These are phyloP conservation scores for Colletotrichum tanaceti DNA, from an alignment of 2,329 filamentous ascomycete genomes.

Conservation along the genomic window DNA sequence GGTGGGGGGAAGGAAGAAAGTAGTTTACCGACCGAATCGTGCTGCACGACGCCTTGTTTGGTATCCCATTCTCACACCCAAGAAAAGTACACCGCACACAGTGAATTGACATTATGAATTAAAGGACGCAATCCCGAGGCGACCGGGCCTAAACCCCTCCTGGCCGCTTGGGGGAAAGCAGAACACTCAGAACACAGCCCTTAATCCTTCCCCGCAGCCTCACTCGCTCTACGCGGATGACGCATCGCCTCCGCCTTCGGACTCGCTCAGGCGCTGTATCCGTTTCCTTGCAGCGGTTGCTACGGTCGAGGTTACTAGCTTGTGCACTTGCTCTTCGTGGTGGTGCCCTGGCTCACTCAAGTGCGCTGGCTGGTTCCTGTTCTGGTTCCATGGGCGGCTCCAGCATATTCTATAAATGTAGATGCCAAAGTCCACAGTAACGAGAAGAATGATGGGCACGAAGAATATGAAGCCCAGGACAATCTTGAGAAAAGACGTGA, in stretches of 20 bases:
- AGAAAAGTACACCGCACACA: background rate
- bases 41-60: background rate
- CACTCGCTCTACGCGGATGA: slow-evolving; percentile 9
- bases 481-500: slow-evolving; percentile 48
- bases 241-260: background rate
- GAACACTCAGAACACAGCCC: background rate
- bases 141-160: background rate
- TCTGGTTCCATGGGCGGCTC: slow-evolving; percentile 30
- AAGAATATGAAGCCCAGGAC: slow-evolving; percentile 59
- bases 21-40: background rate
- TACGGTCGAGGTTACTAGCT: background rate
- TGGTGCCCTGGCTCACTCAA: slow-evolving; percentile 1
- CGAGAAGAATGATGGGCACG: slow-evolving; percentile 59
- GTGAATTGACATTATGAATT: background rate
- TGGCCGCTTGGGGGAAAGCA: background rate
- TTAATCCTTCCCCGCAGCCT: background rate
- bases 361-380: background rate
- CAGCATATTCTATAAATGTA: slow-evolving; percentile 63
- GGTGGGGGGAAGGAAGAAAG: no score
- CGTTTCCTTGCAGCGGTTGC: slow-evolving; percentile 17
- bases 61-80: background rate
- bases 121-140: background rate
- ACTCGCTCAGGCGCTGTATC: slow-evolving; percentile 13
- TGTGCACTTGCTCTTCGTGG: background rate
- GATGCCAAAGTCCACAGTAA: slow-evolving; percentile 63